Percentiles rank a stretch among this genome's conserved stretches.
phyloP scores from a whole-genome alignment of 306 rosid species.

The Quercus suber region DNA sequence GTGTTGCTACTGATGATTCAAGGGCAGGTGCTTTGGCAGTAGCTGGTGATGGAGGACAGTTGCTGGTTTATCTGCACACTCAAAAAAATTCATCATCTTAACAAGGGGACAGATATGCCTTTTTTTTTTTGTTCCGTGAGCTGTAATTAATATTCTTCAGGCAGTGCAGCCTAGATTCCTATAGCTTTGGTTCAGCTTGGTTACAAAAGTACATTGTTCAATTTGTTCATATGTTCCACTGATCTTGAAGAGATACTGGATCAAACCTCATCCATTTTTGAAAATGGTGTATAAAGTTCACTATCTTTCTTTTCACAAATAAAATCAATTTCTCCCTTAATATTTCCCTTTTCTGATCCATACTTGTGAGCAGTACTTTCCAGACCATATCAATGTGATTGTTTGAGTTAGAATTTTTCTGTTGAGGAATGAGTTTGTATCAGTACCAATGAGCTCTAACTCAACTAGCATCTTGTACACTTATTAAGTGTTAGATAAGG shows the following conservation, averaged over 20 bases:
- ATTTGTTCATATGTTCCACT: too few species aligned
- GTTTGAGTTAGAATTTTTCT: background rate
- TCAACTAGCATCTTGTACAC: too few species aligned
- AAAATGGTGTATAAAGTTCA: background rate
- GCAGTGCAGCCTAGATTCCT: background rate
- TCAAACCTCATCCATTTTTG: background rate
- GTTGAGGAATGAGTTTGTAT: background rate
- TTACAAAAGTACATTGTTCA: background rate
- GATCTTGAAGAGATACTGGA: background rate
- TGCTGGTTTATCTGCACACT: background rate
- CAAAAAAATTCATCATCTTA: background rate
- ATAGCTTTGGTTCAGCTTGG: background rate
- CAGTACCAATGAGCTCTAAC: background rate
- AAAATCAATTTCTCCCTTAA: background rate
- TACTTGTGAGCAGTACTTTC: background rate
- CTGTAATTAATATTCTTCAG: background rate
- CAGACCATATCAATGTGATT: too few species aligned
- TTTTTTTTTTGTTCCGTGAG: background rate
- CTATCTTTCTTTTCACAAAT: background rate
- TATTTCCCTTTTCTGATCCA: background rate
- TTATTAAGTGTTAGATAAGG: too few species aligned
- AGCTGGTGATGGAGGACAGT: constrained; percentile 20
- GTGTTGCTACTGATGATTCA: constrained; percentile 64
- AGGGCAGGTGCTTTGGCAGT: constrained; percentile 57
- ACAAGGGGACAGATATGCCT: background rate